A percentile compares a stretch with the other conserved stretches of the same genome.
Evolutionary conservation across 1,139 yeast genomes (phyloP).

Genomic region (Kurtzmaniella quercitrusa): DNA sequence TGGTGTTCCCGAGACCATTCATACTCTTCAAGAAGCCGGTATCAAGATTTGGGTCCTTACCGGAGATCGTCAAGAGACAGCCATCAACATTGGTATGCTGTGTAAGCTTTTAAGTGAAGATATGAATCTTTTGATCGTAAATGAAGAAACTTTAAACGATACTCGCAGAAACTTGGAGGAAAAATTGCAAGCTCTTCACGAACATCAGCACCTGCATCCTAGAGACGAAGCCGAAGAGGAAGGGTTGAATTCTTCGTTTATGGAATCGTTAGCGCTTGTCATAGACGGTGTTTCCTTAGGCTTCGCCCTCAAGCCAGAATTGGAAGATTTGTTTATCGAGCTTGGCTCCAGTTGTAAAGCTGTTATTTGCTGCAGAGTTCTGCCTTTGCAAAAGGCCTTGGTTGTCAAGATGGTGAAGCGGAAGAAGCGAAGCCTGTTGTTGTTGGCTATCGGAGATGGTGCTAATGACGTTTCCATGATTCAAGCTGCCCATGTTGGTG

Average conservation of each 20-base stretch:
- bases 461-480: slow-evolving; percentile 99
- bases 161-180: slow-evolving; percentile 69
- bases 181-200: slow-evolving; percentile 70
- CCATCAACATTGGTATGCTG: slow-evolving; percentile 97
- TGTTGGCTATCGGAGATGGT: slow-evolving; percentile 96
- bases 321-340: slow-evolving; percentile 75
- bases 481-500: slow-evolving; percentile 96
- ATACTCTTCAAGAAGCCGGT: slow-evolving; percentile 92
- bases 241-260: slow-evolving; percentile 42
- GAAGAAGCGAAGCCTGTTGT: slow-evolving; percentile 54
- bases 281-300: slow-evolving; percentile 92
- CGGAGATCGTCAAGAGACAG: slow-evolving; percentile 99
- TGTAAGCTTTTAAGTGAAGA: slow-evolving; percentile 92
- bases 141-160: slow-evolving; percentile 77
- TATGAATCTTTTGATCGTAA: slow-evolving; percentile 86
- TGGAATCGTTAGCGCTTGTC: slow-evolving; percentile 67
- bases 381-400: slow-evolving; percentile 95
- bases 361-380: slow-evolving; percentile 90
- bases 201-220: slow-evolving; percentile 45
- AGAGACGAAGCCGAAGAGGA: slow-evolving; percentile 47
- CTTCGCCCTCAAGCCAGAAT: slow-evolving; percentile 75
- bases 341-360: slow-evolving; percentile 89
- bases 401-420: slow-evolving; percentile 85
- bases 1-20: slow-evolving; percentile 97
- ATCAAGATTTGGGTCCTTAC: slow-evolving; percentile 97